Base-by-base conservation (phyloP, 2,329 filamentous ascomycete genomes). In the Fusarium torulosum region DNA sequence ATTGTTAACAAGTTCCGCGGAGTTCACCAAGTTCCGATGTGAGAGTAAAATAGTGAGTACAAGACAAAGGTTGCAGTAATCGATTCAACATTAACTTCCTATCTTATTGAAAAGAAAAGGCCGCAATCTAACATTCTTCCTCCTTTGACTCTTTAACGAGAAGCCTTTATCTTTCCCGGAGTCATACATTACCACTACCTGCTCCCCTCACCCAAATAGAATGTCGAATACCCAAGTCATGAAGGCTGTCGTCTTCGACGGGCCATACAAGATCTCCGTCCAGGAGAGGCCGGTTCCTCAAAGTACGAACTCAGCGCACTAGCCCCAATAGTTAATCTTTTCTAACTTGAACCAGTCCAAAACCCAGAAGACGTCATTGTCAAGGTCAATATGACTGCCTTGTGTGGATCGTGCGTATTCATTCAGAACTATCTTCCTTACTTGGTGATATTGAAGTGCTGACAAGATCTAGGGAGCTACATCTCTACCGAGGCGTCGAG, bases 241-340 rank as follows among this genome's bases (percentile, higher is more conserved):
- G 94, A 91, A 91, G 78, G 93, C 93, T 25, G 92, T 97, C n/a
- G 87, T 97, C 53, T 96, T 97, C 80, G 90, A 95, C 63, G 93
- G 91, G 3, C 90, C 91, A 6, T 84, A 86, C 72, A 88, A 92
- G 74, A 85, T 97, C 51, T 89, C 86, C 1, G 79, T 97, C 46
- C 90, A 97, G 79, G 88, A 96, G 58, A 86, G 92, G 17, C 93
- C 93, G 0, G 84, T 95, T 14, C 94, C 94, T 2, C 85, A 87
- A 67, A 84, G 84, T 77, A 66, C 31, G 52, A 29, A 8, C 20
- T 20, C 4, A 3, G 8, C 8, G 2, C 4, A 33, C 3, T 25
- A n/a, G n/a, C 3, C 14, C 44, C 11, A 8, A 0, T 15, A 14
- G 4, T 11, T 7, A 25, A 9, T 25, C 2, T 25, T 25, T 10